Base-by-base conservation (phyloP, 2,329 filamentous ascomycete genomes). In the Colletotrichum kahawae region DNA sequence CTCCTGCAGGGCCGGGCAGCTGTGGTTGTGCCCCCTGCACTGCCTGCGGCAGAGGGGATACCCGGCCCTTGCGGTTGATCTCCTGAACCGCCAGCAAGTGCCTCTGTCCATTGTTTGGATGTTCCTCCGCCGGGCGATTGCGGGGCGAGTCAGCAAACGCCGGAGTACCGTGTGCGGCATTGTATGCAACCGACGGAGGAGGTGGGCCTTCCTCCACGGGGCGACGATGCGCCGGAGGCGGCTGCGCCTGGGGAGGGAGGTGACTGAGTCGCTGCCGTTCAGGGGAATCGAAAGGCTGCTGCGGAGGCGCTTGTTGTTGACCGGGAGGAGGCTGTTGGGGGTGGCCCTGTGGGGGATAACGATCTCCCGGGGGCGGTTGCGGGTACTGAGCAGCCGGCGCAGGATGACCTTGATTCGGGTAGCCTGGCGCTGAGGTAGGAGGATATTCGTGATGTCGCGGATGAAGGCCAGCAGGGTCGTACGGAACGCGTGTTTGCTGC, bases 11-110 rank as follows among this genome's bases (percentile, higher is more conserved):
- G 5, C 94, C 95, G 68, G 94, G 90, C 51, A 94, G 91, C 79
- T 95, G 94, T 18, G 93, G 92, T 82, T 98, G 96, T 2, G 95
- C 96, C 27, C 96, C 96, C 82, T 98, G 96, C 1, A 98, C 96
- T 27, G 96, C 96, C 83, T 98, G 96, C 1, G 96, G 96, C 18
- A 98, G 87, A 2, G 96, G 96, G 10, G 96, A 98, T 51, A 95
- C 90, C 64, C 96, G 93, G 2, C 96, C 96, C 78, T 93, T 94
- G 68, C 95, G 92, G 80, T 95, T 95, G 75, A 93, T 93, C 72
- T 95, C 93, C 79, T 97, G 95, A 13, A 98, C 90, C 4, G 92
- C 93, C n/a, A 98, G 87, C 57, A 98, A 88, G 48, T 91, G 92
- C 76, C 94, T 89, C 75, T 88, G 92, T 63, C 90, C 90, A 10